phyloP scores from a whole-genome alignment of 2,329 filamentous ascomycete genomes.

The Ophiosphaerella narmari region DNA sequence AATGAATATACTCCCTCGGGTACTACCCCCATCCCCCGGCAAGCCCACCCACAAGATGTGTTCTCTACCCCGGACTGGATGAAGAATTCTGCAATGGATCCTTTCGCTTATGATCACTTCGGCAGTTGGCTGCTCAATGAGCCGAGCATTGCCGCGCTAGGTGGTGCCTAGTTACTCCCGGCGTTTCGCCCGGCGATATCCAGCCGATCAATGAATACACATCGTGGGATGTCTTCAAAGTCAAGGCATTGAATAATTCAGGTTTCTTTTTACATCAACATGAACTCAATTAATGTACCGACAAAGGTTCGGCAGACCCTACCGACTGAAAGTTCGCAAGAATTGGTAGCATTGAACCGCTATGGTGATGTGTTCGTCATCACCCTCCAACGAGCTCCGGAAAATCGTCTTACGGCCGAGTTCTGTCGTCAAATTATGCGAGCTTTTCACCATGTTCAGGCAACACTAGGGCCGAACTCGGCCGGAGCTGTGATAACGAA shows the following conservation, averaged over 20 bases:
- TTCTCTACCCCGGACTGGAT: background rate
- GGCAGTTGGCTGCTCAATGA: background rate
- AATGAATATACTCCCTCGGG: background rate
- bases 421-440: background rate
- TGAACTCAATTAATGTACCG: no score
- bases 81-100: background rate
- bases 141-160: background rate
- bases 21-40: background rate
- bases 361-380: background rate
- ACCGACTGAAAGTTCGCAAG: no score
- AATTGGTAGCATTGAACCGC: background rate
- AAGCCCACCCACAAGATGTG: background rate
- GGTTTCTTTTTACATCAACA: no score
- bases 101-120: background rate
- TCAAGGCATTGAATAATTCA: no score
- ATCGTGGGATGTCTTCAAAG: no score
- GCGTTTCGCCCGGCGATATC: background rate
- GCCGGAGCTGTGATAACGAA: background rate
- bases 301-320: no score
- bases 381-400: background rate
- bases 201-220: no score
- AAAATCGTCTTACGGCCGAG: background rate
- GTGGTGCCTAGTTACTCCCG: background rate
- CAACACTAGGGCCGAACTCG: background rate
- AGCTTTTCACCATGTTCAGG: background rate